These are phyloP conservation scores for Verbena officinalis DNA, from an alignment of 257 asterid genomes.

Conservation along the genomic window DNA sequence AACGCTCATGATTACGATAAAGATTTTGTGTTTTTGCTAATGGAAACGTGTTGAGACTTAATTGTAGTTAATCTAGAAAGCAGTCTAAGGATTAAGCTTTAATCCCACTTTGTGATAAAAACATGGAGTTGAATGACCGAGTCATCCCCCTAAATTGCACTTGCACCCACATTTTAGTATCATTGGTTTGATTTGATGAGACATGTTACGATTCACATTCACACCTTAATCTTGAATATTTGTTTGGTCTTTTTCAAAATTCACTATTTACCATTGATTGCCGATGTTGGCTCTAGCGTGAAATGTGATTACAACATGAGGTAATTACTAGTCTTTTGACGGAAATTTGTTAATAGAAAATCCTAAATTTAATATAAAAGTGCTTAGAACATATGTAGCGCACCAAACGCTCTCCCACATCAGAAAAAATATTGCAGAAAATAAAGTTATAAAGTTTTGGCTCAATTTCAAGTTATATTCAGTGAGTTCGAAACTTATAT, in stretches of 20 bases:
- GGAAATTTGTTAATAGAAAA: no score
- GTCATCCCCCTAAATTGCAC: conserved; percentile 6
- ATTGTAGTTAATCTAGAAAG: conserved; percentile 31
- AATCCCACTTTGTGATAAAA: conserved; percentile 27
- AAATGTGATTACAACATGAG: no score
- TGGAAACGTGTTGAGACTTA: conserved; percentile 38
- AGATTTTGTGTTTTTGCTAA: conserved; percentile 17
- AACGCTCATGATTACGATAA: conserved; percentile 28
- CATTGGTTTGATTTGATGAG: conserved; percentile 2
- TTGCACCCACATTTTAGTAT: conserved; percentile 9
- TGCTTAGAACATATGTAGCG: no score
- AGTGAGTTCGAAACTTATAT: no score
- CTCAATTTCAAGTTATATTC: no score
- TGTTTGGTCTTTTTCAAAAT: background rate
- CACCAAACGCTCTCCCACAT: no score
- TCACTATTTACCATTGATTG: conserved; percentile 10
- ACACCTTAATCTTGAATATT: conserved; percentile 29
- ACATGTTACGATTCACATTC: conserved; percentile 20
- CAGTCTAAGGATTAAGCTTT: conserved; percentile 11
- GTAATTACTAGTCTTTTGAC: no score
- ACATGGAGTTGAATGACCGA: conserved; percentile 12
- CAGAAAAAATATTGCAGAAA: no score
- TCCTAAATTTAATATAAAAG: no score
- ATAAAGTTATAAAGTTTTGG: no score
- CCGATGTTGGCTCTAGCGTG: no score